Base-by-base conservation (phyloP, 2,329 filamentous ascomycete species). In the Apiospora koreana region DNA sequence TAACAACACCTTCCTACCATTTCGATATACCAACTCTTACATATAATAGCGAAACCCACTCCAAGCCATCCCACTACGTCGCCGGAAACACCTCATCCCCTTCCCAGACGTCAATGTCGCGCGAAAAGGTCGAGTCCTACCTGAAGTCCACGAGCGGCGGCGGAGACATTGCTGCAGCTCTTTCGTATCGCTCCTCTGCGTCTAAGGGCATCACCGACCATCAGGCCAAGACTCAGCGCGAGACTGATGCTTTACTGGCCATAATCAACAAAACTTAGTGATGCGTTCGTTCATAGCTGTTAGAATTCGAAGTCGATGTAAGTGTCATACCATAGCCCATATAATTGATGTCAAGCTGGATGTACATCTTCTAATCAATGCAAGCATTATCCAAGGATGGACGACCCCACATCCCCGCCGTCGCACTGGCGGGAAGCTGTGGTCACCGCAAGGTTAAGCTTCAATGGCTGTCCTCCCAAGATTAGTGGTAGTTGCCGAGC, bases 161-260 rank as follows among this genome's bases (percentile, higher is more conserved):
- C 1, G 72, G 71, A 6, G 74, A 74, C 43, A 70, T 72, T 0
- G 64, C 75, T 23, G 72, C 69, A 0, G 70, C 74, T 21, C 46
- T 73, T 6, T n/a, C 50, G 1, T 42, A 71, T 4, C 73, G 73
- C 31, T 9, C 28, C 21, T 12, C 9, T 31, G 12, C 35, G 25
- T 23, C 48, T 46, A 12, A 71, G 65, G 31, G 23, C 68, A 16
- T 38, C 69, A 12, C 18, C 54, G 21, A 62, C 28, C 54, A 31
- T 31, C 54, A 6, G 54, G 9, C 54, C 2, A 62, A n/a, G 9
- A 31, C 38, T 23, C 8, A 62, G 18, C 31, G 31, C 54, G 31
- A 62, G 10, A 38, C 35, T 18, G 18, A 31, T 12, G 54, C 54
- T 14, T 38, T 31, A 2, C 18, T 62, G 18, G 54, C 54, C 18